Evolutionary conservation across 2,329 filamentous ascomycete genomes (phyloP), one percentile per base, ranked within the genome.

Genomic region (Ophiostoma quercus): DNA sequence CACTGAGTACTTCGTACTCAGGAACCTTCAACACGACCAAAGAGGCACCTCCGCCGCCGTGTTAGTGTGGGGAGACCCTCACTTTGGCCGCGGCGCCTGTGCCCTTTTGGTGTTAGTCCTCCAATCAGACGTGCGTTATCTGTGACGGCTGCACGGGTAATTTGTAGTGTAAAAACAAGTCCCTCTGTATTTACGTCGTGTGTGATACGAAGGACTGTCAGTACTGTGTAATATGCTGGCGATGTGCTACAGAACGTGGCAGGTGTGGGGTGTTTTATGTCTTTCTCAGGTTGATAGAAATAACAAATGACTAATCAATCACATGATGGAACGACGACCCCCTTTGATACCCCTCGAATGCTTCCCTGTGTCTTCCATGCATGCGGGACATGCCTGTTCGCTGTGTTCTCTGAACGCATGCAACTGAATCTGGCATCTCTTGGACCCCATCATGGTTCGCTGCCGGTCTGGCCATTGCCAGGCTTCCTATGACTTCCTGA

Each of bases 11-110:
- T 29, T 29, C 25, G 25, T 29, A 29, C 25, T 29, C 25, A 29
- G 25, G 25, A 34, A 34, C 34, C 34, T 34, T 34, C 25, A 8
- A 34, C 34, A 34, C 54, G 34, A 65, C 70, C 41, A 67, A 71
- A 69, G 32, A 71, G 70, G 70, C 67, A 69, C 43, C 65, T 69
- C 70, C 70, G 67, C 67, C 67, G 63, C 63, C 67, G 43, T 54
- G 68, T 32, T 9, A 51, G 67, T 12, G 66, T 39, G 67, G 63
- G 47, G 43, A 63, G 60, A 29, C 32, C 66, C 29, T 19, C 66
- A 43, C 25, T 62, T 41, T 57, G 67, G 32, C 41, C 62, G 57
- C 67, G 67, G 67, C 22, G 39, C 54, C 70, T 43, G 51, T 41
- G 3, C 70, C 67, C 11, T 4, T 62, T 62, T 7, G 22, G 22